A percentile compares a stretch with the other conserved stretches of the same genome.
phyloP scores from a whole-genome alignment of 1,284 basidiomycete species.

The Cutaneotrichosporon cavernicola region DNA sequence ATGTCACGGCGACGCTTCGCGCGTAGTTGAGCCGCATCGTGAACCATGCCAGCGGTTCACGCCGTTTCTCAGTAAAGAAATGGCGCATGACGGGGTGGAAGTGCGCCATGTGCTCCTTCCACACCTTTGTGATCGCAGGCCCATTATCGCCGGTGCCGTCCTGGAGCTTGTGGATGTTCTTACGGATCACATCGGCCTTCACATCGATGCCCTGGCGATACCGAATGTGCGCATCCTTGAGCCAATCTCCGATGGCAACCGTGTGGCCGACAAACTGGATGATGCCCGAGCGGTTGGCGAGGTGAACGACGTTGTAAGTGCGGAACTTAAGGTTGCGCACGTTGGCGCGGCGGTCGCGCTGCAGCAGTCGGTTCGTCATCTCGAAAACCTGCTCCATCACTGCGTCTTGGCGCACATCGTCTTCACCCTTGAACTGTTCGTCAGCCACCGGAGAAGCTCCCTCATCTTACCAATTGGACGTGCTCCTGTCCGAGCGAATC shows the following conservation, averaged over 20 bases:
- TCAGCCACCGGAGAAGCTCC: not conserved
- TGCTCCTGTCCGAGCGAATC: constrained; percentile 70
- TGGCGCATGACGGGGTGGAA: constrained; percentile 88
- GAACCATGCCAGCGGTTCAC: constrained; percentile 86
- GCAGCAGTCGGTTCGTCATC: constrained; percentile 77
- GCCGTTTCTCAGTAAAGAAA: constrained; percentile 87
- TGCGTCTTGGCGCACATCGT: constrained; percentile 93
- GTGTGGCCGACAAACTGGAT: constrained; percentile 91
- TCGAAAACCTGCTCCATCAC: constrained; percentile 99
- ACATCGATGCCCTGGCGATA: constrained; percentile 39
- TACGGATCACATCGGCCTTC: constrained; percentile 28
- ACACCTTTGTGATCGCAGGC: constrained; percentile 56
- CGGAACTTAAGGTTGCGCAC: constrained; percentile 72
- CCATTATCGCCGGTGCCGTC: constrained; percentile 39
- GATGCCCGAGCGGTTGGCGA: constrained; percentile 77
- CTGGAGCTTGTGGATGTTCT: constrained; percentile 35
- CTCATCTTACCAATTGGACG: constrained; percentile 71
- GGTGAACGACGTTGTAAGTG: constrained; percentile 84
- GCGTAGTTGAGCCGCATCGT: constrained; percentile 87
- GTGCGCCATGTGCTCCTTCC: constrained; percentile 58
- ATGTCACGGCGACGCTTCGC: constrained; percentile 86
- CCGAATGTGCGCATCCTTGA: constrained; percentile 61
- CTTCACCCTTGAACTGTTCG: constrained; percentile 82
- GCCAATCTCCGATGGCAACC: constrained; percentile 64
- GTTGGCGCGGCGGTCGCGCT: constrained; percentile 70